phyloP scores from a whole-genome alignment of 768 basidiomycete genomes.

The Leucosporidium scottii region DNA sequence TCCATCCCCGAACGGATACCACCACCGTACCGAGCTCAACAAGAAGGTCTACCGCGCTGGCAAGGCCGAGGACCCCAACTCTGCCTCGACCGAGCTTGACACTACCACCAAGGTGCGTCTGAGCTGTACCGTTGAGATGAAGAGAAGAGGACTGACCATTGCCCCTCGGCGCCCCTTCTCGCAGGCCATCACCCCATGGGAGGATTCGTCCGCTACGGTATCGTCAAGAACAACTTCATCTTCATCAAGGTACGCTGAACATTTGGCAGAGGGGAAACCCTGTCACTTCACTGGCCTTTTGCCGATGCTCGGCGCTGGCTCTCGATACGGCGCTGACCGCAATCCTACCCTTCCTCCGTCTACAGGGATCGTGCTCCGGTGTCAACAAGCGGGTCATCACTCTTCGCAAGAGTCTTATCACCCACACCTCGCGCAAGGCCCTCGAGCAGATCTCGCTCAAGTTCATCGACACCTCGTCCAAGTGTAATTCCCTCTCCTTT shows the following conservation, averaged over 20 bases:
- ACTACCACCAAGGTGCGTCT: constrained; percentile 65
- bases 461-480: constrained; percentile 97
- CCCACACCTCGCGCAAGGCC: constrained; percentile 89
- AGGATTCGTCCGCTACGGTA: constrained; percentile 99
- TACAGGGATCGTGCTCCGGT: constrained; percentile 65
- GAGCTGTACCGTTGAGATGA: neutral
- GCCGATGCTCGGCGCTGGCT: too few relatives aligned
- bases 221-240: constrained; percentile 96
- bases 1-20: constrained; percentile 58
- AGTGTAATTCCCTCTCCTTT: constrained; percentile 70
- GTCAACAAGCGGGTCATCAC: constrained; percentile 98
- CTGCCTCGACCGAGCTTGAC: constrained; percentile 91
- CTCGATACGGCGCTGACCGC: too few relatives aligned
- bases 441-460: constrained; percentile 97
- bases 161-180: neutral
- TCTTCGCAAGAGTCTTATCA: constrained; percentile 92
- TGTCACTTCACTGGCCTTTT: too few relatives aligned
- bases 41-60: constrained; percentile 98
- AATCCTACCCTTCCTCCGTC: too few relatives aligned
- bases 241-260: constrained; percentile 60
- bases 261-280: too few relatives aligned
- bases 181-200: constrained; percentile 41
- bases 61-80: constrained; percentile 63
- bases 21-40: constrained; percentile 88
- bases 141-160: neutral